These are phyloP conservation scores for Cadophora sp. DNA, from an alignment of 2,329 filamentous ascomycete genomes.

Conservation along the genomic window DNA sequence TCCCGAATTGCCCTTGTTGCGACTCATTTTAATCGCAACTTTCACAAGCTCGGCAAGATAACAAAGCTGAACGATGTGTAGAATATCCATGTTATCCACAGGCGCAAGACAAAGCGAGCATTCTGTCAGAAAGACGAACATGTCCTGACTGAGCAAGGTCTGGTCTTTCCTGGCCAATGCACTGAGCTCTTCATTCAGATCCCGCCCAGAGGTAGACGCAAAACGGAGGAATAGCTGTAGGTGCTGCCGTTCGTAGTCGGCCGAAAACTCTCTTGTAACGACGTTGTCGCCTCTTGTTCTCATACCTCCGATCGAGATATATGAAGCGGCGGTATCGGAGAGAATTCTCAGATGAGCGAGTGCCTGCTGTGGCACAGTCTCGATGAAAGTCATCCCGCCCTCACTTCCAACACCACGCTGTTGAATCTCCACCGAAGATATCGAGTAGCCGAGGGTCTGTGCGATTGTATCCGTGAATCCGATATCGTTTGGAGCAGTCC, in stretches of 20 bases:
- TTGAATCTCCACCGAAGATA: constrained; percentile 88
- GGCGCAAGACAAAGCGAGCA: constrained; percentile 74
- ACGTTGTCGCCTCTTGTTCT: constrained; percentile 64
- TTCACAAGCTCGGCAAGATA: constrained; percentile 93
- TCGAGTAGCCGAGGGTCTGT: constrained; percentile 78
- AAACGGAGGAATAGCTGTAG: constrained; percentile 68
- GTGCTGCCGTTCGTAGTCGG: constrained; percentile 74
- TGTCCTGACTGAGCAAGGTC: constrained; percentile 71
- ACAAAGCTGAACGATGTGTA: constrained; percentile 82
- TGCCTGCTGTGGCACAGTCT: constrained; percentile 82
- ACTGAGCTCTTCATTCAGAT: neutral
- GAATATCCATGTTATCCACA: constrained; percentile 73
- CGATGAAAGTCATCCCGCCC: constrained; percentile 76
- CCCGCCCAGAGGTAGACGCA: neutral
- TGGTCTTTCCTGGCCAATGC: constrained; percentile 33
- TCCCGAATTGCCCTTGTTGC: constrained; percentile 57
- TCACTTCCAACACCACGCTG: constrained; percentile 84
- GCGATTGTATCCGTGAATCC: constrained; percentile 65
- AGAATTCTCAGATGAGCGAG: constrained; percentile 88
- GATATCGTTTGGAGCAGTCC: constrained; percentile 51
- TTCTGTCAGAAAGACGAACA: constrained; percentile 83
- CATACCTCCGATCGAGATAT: constrained; percentile 77
- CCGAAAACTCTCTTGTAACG: constrained; percentile 70
- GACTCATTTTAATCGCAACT: constrained; percentile 67
- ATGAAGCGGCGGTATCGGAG: constrained; percentile 86